Base-by-base conservation (phyloP, 305 asterid species). In the Euphrasia arctica region DNA sequence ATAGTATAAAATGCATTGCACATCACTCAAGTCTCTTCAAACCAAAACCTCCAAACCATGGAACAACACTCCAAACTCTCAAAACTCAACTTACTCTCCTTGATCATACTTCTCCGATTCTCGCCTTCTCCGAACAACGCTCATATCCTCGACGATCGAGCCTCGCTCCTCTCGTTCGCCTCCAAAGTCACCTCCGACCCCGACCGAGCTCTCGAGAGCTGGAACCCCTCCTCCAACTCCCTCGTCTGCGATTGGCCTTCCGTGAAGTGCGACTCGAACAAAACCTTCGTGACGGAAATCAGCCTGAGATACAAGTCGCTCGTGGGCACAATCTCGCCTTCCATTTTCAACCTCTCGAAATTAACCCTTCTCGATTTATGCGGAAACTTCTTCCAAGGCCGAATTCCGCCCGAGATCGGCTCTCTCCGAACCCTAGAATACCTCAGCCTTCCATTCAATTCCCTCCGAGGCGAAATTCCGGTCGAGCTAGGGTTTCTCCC, bases 231-330 rank as follows among this genome's bases (percentile, higher is more conserved):
- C 27, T 65, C 85, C 43, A 69, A 51, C n/a, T 18, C 63, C 32
- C 79, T 76, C 52, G 65, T 83, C 0, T 91, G 98, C 78, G 71
- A 80, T 1, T 91, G 98, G 98, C 29, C 77, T 3, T 95, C 95
- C 25, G 77, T 91, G 39, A 72, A 59, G 3, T 88, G 96, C 62
- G 82, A 79, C 60, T 52, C 50, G 63, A 74, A 51, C 1, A 65
- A 14, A 13, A 72, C 70, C 5, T 66, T 82, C 61, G 85, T 91
- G 0, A 71, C 77, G 1, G 85, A 86, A 78, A 85, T 91, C 57
- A 90, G 80, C 32, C 74, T 91, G 4, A 84, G 90, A 43, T 81
- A 74, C 18, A 78, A 72, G 56, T 84, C 80, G 8, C 85, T 91
- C 4, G 72, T 72, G 0, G 98, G 98, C 29, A 74, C 75, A 1